A percentile compares a stretch with the other conserved stretches of the same genome.
Conservation (phyloP, 805 yeast genomes). For the Starmera dryadoides region DNA sequence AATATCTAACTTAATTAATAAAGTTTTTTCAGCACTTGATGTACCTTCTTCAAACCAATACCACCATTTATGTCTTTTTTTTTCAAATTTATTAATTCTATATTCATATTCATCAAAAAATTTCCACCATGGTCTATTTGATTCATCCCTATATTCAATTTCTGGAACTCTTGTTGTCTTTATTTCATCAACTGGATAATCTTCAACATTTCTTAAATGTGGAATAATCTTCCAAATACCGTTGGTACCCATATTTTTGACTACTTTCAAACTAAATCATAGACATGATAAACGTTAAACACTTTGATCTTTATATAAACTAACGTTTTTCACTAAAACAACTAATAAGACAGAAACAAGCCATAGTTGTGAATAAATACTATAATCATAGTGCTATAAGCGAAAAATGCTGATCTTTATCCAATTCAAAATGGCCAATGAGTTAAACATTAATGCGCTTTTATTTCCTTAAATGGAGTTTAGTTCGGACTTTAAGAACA, state of each 20-base stretch:
- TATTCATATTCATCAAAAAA: conserved; percentile 59
- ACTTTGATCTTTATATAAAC: no score
- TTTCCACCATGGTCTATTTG: conserved; percentile 43
- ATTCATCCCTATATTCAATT: conserved; percentile 42
- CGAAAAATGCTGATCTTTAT: no score
- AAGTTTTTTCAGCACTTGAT: conserved; percentile 33
- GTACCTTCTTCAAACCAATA: conserved; percentile 46
- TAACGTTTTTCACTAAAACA: no score
- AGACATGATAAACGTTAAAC: no score
- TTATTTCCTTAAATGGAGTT: no score
- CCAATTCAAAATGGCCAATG: no score
- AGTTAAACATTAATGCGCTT: no score
- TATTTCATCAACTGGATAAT: background rate
- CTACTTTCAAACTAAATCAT: no score
- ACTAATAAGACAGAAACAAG: no score
- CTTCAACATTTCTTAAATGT: background rate
- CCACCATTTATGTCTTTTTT: conserved; percentile 37
- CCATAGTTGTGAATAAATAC: no score
- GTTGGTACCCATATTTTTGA: background rate
- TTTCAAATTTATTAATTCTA: conserved; percentile 29
- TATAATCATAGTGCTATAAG: no score
- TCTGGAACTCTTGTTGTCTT: background rate
- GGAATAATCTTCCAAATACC: background rate
- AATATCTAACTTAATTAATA: conserved; percentile 41
- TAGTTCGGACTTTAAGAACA: no score